Evolutionary conservation across 306 rosid species (phyloP), one percentile per base, ranked within the genome.

Genomic region (Cyclanthera cordifolia): DNA sequence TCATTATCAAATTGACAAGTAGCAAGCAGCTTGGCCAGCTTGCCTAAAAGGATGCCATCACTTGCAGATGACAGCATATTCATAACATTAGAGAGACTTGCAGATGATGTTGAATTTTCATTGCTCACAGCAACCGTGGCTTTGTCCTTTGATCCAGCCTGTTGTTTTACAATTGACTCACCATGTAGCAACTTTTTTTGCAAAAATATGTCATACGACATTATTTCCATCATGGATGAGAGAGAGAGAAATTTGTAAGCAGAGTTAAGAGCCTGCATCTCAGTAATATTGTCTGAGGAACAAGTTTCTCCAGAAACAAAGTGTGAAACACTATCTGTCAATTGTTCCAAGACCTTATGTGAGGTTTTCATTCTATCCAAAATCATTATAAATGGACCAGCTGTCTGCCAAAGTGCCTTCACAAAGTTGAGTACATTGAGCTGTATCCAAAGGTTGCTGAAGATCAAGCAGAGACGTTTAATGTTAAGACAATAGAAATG

Each of bases 331-430:
- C 79, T 76, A 58, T 74, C 75, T 30, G 88, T 85, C 74, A 89
- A 75, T 47, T 77, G 76, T 69, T 73, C 79, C 92, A 95, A 89
- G 77, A 89, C 79, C 50, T 76, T 80, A 55, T 34, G 82, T 46
- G 85, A 79, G 74, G 81, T 77, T 83, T 80, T 85, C 79, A 92
- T 49, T 61, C 71, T 68, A 20, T 79, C 87, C 84, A 92, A 78
- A 54, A 92, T 78, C 78, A 74, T 78, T 56, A 79, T 60, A 74
- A 83, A 87, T 52, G 82, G 90, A 30, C 85, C 74, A 67, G 93
- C 95, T 60, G 87, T 87, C 83, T 92, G 90, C 98, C 98, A 92
- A 78, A 92, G 70, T 55, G 88, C 90, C 83, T 78, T 67, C 74
- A 85, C 25, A 73, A 92, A 89, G 79, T 89, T 85, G 20, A 92